These are phyloP conservation scores for Aspergillus jensenii DNA, from an alignment of 2,329 filamentous ascomycete genomes.

Conservation along the genomic window DNA sequence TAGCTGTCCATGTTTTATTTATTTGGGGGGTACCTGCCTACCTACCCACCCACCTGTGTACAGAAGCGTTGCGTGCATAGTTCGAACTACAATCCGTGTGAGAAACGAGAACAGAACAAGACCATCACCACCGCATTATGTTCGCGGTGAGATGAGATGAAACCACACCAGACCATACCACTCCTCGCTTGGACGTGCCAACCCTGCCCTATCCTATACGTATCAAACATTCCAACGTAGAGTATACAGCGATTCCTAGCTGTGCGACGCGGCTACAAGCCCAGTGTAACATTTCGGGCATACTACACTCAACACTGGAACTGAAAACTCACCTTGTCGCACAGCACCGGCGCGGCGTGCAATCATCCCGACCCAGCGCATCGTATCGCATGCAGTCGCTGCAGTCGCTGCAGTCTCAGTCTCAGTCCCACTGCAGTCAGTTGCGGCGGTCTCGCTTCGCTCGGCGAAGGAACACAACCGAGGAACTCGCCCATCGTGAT, in stretches of 20 bases:
- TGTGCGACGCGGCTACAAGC: background rate
- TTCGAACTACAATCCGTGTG: background rate
- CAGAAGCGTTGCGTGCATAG: background rate
- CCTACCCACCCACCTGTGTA: background rate
- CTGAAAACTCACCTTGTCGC: background rate
- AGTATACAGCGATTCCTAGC: background rate
- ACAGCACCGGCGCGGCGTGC: background rate
- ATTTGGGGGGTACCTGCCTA: too few relatives aligned
- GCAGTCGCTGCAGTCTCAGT: too few relatives aligned
- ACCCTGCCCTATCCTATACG: background rate
- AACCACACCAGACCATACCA: too few relatives aligned
- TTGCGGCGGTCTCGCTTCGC: too few relatives aligned
- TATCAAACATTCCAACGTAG: background rate
- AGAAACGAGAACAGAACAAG: background rate
- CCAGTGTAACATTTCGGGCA: background rate
- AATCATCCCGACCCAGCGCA: background rate
- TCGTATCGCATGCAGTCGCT: too few relatives aligned
- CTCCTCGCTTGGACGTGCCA: background rate
- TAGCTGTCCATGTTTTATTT: background rate
- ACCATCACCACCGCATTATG: background rate
- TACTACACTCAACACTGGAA: background rate
- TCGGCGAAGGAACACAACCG: too few relatives aligned
- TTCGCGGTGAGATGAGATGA: background rate
- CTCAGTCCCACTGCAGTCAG: too few relatives aligned
- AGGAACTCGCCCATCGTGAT: too few relatives aligned